Evolutionary conservation across 2,329 filamentous ascomycete genomes (phyloP).

Genomic region (Westerdykella aurantiaca): DNA sequence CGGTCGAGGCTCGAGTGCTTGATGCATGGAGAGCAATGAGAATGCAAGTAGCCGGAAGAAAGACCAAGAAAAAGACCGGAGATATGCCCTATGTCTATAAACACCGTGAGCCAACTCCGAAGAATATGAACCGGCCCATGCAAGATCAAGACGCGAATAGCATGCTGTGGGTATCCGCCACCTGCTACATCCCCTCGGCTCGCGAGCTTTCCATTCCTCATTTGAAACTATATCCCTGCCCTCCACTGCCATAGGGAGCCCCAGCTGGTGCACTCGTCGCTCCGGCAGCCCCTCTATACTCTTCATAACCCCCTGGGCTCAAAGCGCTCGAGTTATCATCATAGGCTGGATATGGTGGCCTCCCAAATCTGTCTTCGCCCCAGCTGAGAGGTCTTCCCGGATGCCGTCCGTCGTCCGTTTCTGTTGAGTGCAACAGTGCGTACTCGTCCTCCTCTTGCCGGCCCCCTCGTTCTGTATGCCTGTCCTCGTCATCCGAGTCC

Average conservation of each 20-base stretch:
- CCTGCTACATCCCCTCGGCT: no score
- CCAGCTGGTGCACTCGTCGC: background rate
- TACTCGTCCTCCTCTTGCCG: conserved; percentile 49
- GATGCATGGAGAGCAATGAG: no score
- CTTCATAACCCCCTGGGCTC: conserved; percentile 33
- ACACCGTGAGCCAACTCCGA: no score
- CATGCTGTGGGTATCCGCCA: no score
- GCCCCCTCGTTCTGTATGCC: conserved; percentile 34
- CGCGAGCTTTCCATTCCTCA: no score
- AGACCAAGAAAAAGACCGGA: no score
- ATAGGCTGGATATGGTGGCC: conserved; percentile 35
- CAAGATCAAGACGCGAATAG: no score
- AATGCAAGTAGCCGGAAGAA: no score
- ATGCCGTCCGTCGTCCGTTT: conserved; percentile 37
- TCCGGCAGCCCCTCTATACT: conserved; percentile 25
- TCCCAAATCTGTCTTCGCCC: conserved; percentile 26
- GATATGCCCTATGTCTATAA: no score
- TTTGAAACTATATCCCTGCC: conserved; percentile 20
- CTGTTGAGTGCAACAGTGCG: conserved; percentile 43
- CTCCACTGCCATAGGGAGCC: conserved; percentile 1
- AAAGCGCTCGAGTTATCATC: conserved; percentile 31
- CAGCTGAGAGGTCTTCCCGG: conserved; percentile 38
- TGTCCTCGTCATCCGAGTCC: conserved; percentile 38
- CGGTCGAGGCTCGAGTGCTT: no score
- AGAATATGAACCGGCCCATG: no score